Percentiles rank a stretch among this genome's conserved stretches.
These are phyloP conservation scores for Microbotryomycetes sp. DNA, from an alignment of 1,284 basidiomycete species.

Conservation along the genomic window DNA sequence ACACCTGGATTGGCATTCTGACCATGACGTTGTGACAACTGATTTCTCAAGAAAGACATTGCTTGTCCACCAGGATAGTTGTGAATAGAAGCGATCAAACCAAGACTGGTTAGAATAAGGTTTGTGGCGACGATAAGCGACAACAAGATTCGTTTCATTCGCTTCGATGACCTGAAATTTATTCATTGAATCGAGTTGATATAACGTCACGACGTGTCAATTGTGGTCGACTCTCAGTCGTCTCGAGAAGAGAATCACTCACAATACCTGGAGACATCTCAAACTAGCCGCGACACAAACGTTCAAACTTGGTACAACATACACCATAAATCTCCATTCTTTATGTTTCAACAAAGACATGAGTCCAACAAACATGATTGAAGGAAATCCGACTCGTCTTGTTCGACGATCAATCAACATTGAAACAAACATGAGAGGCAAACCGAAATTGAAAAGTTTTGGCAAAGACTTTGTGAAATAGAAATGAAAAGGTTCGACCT, in stretches of 20 bases:
- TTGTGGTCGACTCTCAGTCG: not conserved
- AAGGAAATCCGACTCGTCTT: conserved; percentile 49
- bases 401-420: conserved; percentile 49
- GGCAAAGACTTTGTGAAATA: conserved; percentile 71
- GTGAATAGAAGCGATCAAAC: conserved; percentile 55
- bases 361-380: conserved; percentile 54
- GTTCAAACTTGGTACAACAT: conserved; percentile 76
- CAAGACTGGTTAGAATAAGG: conserved; percentile 47
- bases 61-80: conserved; percentile 92
- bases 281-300: conserved; percentile 65
- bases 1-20: not conserved
- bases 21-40: conserved; percentile 35
- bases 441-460: conserved; percentile 63
- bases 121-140: conserved; percentile 2
- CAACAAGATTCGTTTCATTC: not conserved
- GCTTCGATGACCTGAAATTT: conserved; percentile 3
- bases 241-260: not conserved
- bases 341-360: conserved; percentile 64
- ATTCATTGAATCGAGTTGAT: conserved; percentile 4
- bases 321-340: conserved; percentile 94
- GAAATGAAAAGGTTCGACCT: conserved; percentile 64
- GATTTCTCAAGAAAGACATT: conserved; percentile 56
- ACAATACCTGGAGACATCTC: conserved; percentile 53
- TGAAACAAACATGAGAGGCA: conserved; percentile 57
- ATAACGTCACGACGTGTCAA: not conserved